A percentile compares a stretch with the other conserved stretches of the same genome.
Evolutionary conservation across 768 basidiomycete species (phyloP).

Genomic region (Pulveroboletus sp.): DNA sequence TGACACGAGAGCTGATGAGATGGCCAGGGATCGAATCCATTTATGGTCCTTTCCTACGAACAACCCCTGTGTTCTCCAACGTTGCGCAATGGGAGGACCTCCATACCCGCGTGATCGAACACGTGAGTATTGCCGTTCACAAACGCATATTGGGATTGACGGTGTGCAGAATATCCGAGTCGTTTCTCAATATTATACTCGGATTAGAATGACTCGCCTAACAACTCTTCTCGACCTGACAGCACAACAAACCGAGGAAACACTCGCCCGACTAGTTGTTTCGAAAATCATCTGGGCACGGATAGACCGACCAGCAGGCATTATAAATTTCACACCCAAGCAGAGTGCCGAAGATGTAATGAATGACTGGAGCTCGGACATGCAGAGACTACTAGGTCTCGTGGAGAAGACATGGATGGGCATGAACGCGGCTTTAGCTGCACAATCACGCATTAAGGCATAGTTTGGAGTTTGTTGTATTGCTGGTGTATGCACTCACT

Average conservation of each 20-base stretch:
- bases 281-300: constrained; percentile 92
- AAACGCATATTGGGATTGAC: not conserved
- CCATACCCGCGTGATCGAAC: constrained; percentile 93
- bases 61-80: constrained; percentile 74
- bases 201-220: constrained; percentile 80
- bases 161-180: constrained; percentile 84
- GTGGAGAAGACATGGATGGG: constrained; percentile 99
- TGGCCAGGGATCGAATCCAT: constrained; percentile 92
- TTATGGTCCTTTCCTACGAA: constrained; percentile 79
- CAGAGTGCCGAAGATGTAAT: constrained; percentile 87
- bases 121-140: constrained; percentile 52
- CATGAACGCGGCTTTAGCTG: constrained; percentile 85
- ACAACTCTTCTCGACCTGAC: constrained; percentile 85
- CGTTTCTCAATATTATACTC: constrained; percentile 90
- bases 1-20: constrained; percentile 88
- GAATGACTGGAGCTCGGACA: constrained; percentile 98
- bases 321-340: constrained; percentile 83
- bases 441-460: constrained; percentile 60
- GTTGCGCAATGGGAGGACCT: constrained; percentile 91
- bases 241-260: constrained; percentile 78
- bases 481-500: constrained; percentile 11
- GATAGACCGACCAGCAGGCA: constrained; percentile 85
- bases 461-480: constrained; percentile 24
- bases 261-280: constrained; percentile 84
- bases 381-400: constrained; percentile 84